phyloP scores from a whole-genome alignment of 257 asterid genomes.

The Nicotiana tabacum region DNA sequence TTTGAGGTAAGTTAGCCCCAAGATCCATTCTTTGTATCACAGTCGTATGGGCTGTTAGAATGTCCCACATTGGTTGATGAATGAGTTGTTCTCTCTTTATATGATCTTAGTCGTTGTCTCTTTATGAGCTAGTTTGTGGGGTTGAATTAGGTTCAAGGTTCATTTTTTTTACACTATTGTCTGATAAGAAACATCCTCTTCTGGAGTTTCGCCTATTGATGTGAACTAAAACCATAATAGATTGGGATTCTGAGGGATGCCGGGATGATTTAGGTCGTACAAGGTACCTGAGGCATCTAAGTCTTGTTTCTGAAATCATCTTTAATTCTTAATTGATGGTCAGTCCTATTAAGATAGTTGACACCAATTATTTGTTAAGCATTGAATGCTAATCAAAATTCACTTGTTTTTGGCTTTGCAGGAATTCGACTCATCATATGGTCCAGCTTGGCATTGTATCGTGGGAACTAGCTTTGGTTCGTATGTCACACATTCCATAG shows the following conservation, averaged over 20 bases:
- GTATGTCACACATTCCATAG: conserved; percentile 73
- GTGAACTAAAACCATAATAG: background rate
- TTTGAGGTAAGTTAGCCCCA: background rate
- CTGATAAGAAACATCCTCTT: background rate
- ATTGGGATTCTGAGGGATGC: too few relatives aligned
- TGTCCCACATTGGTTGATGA: background rate
- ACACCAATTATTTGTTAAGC: background rate
- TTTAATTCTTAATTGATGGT: too few relatives aligned
- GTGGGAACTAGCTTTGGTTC: conserved; percentile 89
- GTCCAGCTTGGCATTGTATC: conserved; percentile 95
- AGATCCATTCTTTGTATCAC: background rate
- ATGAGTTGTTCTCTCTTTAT: background rate
- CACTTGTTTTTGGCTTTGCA: conserved; percentile 13
- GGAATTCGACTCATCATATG: conserved; percentile 77
- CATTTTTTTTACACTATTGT: background rate
- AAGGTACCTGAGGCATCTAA: background rate
- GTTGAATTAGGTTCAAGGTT: background rate
- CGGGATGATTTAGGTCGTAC: background rate
- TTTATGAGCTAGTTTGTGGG: background rate
- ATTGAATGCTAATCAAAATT: background rate
- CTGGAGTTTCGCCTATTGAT: background rate
- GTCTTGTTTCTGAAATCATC: too few relatives aligned
- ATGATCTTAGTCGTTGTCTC: background rate
- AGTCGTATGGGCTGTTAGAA: background rate
- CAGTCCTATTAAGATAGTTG: background rate